Percentiles rank a stretch among this genome's conserved stretches.
Conservation (phyloP, 2,329 filamentous ascomycete genomes). For the Mycosphaerelloides madeirae region DNA sequence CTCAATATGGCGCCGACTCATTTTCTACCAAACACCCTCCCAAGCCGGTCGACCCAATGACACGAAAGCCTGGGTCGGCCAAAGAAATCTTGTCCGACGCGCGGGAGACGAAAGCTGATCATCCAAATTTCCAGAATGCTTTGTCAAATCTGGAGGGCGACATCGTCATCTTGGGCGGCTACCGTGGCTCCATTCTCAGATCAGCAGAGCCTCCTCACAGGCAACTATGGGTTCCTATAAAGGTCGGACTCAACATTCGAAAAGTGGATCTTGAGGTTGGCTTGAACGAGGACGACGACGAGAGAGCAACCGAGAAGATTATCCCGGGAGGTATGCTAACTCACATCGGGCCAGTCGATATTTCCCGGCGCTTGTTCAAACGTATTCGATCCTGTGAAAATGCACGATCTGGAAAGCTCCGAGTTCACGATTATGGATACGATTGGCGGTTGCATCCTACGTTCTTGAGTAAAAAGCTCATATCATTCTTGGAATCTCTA, state of each 20-base stretch:
- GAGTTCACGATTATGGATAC: constrained; percentile 87
- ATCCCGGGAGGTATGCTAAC: constrained; percentile 84
- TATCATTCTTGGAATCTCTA: constrained; percentile 66
- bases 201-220: constrained; percentile 76
- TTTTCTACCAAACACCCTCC: constrained; percentile 4
- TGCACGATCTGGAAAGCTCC: constrained; percentile 62
- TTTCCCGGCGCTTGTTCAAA: constrained; percentile 76
- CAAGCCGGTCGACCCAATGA: constrained; percentile 25
- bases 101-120: constrained; percentile 24
- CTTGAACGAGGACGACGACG: constrained; percentile 71
- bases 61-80: constrained; percentile 20
- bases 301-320: constrained; percentile 75
- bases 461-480: constrained; percentile 66
- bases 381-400: constrained; percentile 71
- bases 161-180: constrained; percentile 82
- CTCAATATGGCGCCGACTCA: background rate
- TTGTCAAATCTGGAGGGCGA: constrained; percentile 73
- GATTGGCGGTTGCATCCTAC: constrained; percentile 88
- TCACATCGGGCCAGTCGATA: constrained; percentile 86
- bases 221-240: constrained; percentile 92
- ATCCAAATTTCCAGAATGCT: constrained; percentile 52
- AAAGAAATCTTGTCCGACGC: constrained; percentile 20
- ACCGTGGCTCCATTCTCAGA: constrained; percentile 82
- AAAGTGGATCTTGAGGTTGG: constrained; percentile 90
- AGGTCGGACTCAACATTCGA: constrained; percentile 83